phyloP scores from a whole-genome alignment of 441 rosid genomes.

The Eutrema salsugineum region DNA sequence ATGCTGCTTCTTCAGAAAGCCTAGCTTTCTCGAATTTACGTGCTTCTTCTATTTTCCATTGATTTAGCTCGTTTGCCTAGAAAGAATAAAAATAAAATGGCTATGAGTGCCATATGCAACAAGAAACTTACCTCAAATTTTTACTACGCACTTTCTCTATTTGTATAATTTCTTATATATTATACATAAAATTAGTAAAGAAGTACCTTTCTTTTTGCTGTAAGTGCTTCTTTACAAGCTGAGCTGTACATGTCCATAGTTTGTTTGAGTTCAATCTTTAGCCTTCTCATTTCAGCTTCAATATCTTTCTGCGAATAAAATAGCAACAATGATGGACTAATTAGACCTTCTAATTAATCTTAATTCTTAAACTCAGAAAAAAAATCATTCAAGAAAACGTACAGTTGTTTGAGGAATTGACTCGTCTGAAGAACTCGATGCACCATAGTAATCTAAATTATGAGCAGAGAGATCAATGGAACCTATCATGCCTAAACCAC shows the following conservation, averaged over 20 bases:
- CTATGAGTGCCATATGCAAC: neutral
- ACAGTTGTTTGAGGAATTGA: constrained; percentile 14
- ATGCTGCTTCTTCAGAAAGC: constrained; percentile 65
- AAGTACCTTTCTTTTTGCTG: constrained; percentile 57
- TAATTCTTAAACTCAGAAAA: neutral
- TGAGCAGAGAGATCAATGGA: constrained; percentile 40
- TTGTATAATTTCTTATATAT: neutral
- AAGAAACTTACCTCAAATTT: neutral
- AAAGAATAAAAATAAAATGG: neutral
- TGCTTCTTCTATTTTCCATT: constrained; percentile 62
- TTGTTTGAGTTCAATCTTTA: constrained; percentile 72
- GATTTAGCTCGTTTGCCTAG: constrained; percentile 63
- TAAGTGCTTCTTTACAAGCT: constrained; percentile 80
- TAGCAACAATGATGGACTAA: neutral
- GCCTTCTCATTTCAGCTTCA: constrained; percentile 73
- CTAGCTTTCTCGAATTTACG: constrained; percentile 59
- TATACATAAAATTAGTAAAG: no score
- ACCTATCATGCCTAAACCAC: constrained; percentile 8
- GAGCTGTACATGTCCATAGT: constrained; percentile 77
- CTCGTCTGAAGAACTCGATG: constrained; percentile 25
- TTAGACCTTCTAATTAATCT: neutral
- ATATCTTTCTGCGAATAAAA: constrained; percentile 43
- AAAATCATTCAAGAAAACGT: neutral
- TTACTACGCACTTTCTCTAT: neutral
- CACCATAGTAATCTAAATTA: constrained; percentile 29